Percentiles rank a stretch among this genome's conserved stretches.
Evolutionary conservation across 148 eudicot species (phyloP).

Genomic region (Vaccinium darrowii): DNA sequence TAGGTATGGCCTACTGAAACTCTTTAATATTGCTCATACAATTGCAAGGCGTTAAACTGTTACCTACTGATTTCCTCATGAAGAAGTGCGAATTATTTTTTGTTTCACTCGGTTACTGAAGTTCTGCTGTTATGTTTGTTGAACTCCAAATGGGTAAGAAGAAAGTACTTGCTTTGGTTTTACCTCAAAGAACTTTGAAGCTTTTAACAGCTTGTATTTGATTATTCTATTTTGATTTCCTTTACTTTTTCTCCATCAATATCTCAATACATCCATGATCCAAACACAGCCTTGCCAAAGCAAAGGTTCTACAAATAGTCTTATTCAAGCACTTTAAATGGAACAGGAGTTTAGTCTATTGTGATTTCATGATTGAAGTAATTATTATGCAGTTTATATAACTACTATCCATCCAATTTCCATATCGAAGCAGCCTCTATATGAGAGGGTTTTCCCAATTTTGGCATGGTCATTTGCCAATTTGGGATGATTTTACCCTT

Average conservation of each 20-base stretch:
- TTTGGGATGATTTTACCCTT: too few relatives aligned
- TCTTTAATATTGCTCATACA: not conserved
- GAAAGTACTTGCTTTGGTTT: not conserved
- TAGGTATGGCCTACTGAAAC: not conserved
- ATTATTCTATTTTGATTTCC: not conserved
- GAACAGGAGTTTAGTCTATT: not conserved
- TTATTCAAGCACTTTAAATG: not conserved
- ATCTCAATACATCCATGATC: not conserved
- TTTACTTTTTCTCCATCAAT: not conserved
- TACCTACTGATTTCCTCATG: not conserved
- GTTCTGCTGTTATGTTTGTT: not conserved
- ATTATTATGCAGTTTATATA: not conserved
- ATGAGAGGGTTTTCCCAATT: too few relatives aligned
- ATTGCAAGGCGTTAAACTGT: not conserved
- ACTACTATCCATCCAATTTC: constrained; percentile 39
- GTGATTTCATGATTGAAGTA: too few relatives aligned
- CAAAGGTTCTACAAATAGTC: not conserved
- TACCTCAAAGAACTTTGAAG: not conserved
- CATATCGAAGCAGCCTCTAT: constrained; percentile 4
- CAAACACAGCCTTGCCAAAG: not conserved
- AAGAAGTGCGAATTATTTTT: not conserved
- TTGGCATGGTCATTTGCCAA: too few relatives aligned
- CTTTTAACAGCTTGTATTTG: not conserved
- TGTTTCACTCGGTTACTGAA: not conserved
- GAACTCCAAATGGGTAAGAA: not conserved